Percentiles rank a stretch among this genome's conserved stretches.
These are phyloP conservation scores for Globisporangium nagaii DNA, from an alignment of 352 stramenopile species.

Conservation along the genomic window DNA sequence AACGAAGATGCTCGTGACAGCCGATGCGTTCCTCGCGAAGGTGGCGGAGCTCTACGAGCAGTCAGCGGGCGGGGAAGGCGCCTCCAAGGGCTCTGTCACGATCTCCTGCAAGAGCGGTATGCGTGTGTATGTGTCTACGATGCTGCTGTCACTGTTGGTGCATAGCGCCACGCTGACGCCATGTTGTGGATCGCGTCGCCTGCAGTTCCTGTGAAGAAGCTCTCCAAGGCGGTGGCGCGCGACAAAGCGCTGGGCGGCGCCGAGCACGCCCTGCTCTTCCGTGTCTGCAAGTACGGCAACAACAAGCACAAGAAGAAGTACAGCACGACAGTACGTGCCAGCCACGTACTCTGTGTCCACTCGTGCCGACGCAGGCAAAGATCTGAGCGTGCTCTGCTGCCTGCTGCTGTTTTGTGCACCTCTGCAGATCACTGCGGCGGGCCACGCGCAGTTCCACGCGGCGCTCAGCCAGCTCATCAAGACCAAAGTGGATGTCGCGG, in stretches of 20 bases:
- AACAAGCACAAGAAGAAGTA: slow-evolving; percentile 87
- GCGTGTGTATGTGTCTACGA: background rate
- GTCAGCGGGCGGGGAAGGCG: slow-evolving; percentile 3
- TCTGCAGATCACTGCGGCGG: slow-evolving; percentile 48
- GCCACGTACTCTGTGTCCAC: background rate
- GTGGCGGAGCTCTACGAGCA: slow-evolving; percentile 50
- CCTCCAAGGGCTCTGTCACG: slow-evolving; percentile 43
- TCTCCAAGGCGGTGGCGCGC: background rate
- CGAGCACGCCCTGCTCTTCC: slow-evolving; percentile 67
- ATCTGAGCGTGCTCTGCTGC: too few species aligned
- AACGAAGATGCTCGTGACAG: slow-evolving; percentile 47
- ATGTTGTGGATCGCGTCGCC: background rate
- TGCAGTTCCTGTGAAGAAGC: slow-evolving; percentile 14
- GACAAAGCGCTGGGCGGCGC: slow-evolving; percentile 32
- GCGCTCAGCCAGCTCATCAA: slow-evolving; percentile 69
- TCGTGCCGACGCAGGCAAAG: too few species aligned
- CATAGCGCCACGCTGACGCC: too few species aligned
- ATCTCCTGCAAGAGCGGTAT: slow-evolving; percentile 67
- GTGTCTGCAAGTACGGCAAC: slow-evolving; percentile 76
- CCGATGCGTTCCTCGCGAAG: slow-evolving; percentile 59
- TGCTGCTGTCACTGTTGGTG: background rate
- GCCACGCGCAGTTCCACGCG: slow-evolving; percentile 62
- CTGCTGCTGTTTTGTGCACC: background rate
- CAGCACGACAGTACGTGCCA: slow-evolving; percentile 59
- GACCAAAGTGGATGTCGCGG: slow-evolving; percentile 46